phyloP scores from a whole-genome alignment of 495 filamentous ascomycete genomes.

The Penicillium turbatum region DNA sequence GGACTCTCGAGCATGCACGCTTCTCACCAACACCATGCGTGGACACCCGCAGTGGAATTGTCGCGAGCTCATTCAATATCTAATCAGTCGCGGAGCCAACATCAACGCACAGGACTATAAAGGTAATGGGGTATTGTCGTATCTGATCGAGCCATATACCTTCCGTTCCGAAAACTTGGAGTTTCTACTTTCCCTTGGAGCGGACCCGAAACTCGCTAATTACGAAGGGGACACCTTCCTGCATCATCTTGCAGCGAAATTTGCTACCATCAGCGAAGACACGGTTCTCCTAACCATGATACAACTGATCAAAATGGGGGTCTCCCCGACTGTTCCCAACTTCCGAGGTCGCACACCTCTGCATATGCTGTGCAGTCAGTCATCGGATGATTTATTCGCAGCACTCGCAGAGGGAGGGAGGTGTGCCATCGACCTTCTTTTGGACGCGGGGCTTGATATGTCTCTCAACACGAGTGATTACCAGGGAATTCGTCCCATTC shows the following conservation, averaged over 20 bases:
- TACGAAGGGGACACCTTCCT: conserved; percentile 16
- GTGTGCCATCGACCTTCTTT: conserved; percentile 11
- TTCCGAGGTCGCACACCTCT: conserved; percentile 21
- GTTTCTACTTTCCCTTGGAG: conserved; percentile 11
- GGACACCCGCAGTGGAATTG: conserved; percentile 7
- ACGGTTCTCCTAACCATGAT: not conserved
- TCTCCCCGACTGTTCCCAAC: conserved; percentile 16
- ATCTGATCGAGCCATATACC: conserved; percentile 3
- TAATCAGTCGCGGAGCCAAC: conserved; percentile 16
- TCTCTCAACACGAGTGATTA: conserved; percentile 12
- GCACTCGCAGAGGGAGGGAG: not conserved
- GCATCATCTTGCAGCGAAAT: conserved; percentile 13
- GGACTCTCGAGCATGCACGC: conserved; percentile 19
- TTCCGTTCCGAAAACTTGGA: not conserved
- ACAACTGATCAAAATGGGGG: conserved; percentile 4
- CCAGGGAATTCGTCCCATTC: conserved; percentile 23
- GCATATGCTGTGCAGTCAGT: conserved; percentile 18
- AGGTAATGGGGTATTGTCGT: conserved; percentile 17
- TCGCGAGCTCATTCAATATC: conserved; percentile 1
- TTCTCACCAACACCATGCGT: conserved; percentile 10
- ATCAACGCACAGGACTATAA: conserved; percentile 21
- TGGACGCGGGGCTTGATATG: conserved; percentile 1
- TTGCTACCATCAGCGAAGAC: not conserved
- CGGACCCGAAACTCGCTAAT: conserved; percentile 11
- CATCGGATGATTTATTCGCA: conserved; percentile 9